Percentiles rank a stretch among this genome's conserved stretches.
Evolutionary conservation across 202 grass and related monocot species (phyloP).

Genomic region (Cymbopogon flexuosus): DNA sequence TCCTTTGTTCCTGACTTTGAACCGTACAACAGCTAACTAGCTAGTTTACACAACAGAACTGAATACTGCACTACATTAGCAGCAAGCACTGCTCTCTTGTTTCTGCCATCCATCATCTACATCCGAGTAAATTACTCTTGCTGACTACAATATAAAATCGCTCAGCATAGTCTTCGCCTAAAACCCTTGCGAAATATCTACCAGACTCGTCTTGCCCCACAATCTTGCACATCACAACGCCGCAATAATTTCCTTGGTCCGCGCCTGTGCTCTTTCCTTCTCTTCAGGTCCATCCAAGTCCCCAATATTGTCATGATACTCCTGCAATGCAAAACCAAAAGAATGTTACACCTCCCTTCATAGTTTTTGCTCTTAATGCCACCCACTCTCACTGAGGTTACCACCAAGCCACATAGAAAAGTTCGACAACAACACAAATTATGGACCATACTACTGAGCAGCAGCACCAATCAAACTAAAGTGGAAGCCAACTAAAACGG

Average conservation of each 20-base stretch:
- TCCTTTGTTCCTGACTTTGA: no score
- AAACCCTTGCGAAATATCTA: neutral
- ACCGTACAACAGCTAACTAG: no score
- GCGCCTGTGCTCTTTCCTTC: slow-evolving; percentile 74
- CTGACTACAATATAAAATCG: neutral
- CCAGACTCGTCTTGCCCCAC: no score
- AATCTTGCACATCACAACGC: slow-evolving; percentile 35
- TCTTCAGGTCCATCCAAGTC: slow-evolving; percentile 92
- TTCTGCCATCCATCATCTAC: slow-evolving; percentile 3
- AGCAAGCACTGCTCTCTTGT: neutral
- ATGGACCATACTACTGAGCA: neutral
- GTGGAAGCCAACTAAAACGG: neutral
- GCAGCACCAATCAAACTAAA: neutral
- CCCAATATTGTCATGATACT: slow-evolving; percentile 96
- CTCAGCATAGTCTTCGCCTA: neutral
- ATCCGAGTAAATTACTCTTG: neutral
- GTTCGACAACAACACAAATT: neutral
- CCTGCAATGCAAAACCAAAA: slow-evolving; percentile 37
- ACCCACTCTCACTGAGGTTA: neutral
- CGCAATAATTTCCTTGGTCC: slow-evolving; percentile 65
- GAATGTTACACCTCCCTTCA: neutral
- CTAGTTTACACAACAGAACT: no score
- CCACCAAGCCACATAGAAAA: neutral
- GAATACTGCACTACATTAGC: neutral
- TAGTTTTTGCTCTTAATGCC: neutral